phyloP scores from a whole-genome alignment of 2,329 filamentous ascomycete genomes.

The Beauveria asiatica region DNA sequence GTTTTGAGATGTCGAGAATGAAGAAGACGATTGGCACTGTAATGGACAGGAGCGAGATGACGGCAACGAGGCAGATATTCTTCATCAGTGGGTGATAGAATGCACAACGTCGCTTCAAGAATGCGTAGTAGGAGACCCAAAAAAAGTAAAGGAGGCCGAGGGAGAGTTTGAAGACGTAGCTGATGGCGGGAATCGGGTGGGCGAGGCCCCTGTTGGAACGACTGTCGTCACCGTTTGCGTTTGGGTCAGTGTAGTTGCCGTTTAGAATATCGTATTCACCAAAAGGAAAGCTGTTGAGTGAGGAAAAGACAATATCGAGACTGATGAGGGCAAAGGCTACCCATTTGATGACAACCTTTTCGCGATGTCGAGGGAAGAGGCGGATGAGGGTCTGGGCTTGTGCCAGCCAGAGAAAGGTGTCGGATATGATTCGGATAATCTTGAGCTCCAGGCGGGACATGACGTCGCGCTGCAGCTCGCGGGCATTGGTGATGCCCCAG shows the following conservation, averaged over 20 bases:
- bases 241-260: conserved; percentile 27
- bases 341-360: conserved; percentile 99
- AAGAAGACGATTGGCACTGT: conserved; percentile 89
- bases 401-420: conserved; percentile 93
- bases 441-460: conserved; percentile 80
- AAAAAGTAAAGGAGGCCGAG: conserved; percentile 82
- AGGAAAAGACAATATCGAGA: conserved; percentile 83
- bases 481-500: conserved; percentile 70
- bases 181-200: conserved; percentile 83
- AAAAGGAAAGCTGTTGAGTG: conserved; percentile 75
- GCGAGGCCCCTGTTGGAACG: conserved; percentile 47
- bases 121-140: conserved; percentile 86
- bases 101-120: conserved; percentile 86
- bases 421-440: conserved; percentile 84
- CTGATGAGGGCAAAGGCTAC: conserved; percentile 89
- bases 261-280: conserved; percentile 41
- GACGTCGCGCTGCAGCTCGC: conserved; percentile 66
- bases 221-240: conserved; percentile 43
- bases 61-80: conserved; percentile 74
- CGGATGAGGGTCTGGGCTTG: conserved; percentile 95
- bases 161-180: conserved; percentile 82
- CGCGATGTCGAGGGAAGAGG: conserved; percentile 88
- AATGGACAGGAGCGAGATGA: conserved; percentile 71
- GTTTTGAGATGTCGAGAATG: conserved; percentile 78
- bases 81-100: conserved; percentile 88